phyloP scores from a whole-genome alignment of 352 stramenopile genomes.

The Globisporangium orthogonon region DNA sequence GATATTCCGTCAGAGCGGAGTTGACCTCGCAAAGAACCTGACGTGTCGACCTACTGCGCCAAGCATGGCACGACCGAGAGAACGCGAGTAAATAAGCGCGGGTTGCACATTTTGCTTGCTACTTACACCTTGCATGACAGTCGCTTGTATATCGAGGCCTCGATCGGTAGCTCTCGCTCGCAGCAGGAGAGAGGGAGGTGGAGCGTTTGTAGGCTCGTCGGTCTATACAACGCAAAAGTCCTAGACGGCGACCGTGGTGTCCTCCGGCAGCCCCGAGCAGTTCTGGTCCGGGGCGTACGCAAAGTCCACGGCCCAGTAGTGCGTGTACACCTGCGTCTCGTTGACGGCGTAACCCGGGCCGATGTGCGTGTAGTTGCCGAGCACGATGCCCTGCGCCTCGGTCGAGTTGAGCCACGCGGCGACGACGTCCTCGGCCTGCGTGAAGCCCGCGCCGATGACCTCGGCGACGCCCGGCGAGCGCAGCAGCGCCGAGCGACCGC shows the following conservation, averaged over 20 bases:
- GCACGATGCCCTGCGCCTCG: slow-evolving; percentile 11
- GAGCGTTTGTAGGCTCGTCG: too few species aligned
- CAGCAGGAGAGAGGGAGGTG: too few species aligned
- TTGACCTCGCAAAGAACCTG: too few species aligned
- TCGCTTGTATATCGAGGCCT: too few species aligned
- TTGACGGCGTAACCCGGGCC: slow-evolving; percentile 21
- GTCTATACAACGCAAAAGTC: too few species aligned
- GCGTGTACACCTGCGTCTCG: slow-evolving; percentile 16
- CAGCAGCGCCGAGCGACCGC: slow-evolving; percentile 7
- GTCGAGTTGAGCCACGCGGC: slow-evolving; percentile 18
- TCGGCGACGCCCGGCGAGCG: slow-evolving; percentile 18
- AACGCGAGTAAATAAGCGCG: too few species aligned
- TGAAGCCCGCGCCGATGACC: slow-evolving; percentile 22
- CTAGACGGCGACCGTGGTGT: background rate
- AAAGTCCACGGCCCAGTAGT: slow-evolving; percentile 28
- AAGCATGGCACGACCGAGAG: too few species aligned
- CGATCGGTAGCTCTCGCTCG: too few species aligned
- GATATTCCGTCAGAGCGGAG: too few species aligned
- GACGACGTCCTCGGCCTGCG: slow-evolving; percentile 11
- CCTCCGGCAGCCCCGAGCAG: background rate
- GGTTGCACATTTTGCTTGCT: too few species aligned
- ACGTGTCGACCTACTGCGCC: too few species aligned
- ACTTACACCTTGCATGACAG: too few species aligned
- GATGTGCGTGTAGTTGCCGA: slow-evolving; percentile 26
- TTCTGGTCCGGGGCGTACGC: background rate